Evolutionary conservation across 352 stramenopile species (phyloP).

Genomic region (Pythium apleroticum): DNA sequence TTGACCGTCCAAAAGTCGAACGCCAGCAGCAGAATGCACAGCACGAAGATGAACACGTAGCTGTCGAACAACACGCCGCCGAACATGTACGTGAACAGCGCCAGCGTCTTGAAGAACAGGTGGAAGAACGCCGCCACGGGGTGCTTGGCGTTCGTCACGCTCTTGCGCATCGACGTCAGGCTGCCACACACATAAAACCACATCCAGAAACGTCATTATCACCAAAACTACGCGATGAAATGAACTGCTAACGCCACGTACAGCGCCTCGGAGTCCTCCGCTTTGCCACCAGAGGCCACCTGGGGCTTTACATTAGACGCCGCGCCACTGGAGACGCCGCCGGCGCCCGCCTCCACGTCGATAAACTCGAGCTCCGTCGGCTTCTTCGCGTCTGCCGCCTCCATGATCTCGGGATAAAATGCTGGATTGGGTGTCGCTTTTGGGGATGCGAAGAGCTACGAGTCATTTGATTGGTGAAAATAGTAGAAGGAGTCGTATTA

Average conservation of each 20-base stretch:
- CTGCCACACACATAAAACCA: conserved; percentile 25
- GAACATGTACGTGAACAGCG: conserved; percentile 95
- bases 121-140: conserved; percentile 96
- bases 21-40: conserved; percentile 95
- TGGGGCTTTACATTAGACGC: conserved; percentile 22
- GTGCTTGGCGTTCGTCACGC: conserved; percentile 85
- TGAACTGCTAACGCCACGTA: conserved; percentile 31
- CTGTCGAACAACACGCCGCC: conserved; percentile 88
- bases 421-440: background rate
- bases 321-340: conserved; percentile 9
- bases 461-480: conserved; percentile 16
- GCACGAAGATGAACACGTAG: conserved; percentile 96
- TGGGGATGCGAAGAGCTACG: conserved; percentile 7
- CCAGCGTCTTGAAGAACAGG: conserved; percentile 94
- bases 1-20: conserved; percentile 99
- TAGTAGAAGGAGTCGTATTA: background rate
- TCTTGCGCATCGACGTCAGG: conserved; percentile 68
- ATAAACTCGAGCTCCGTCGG: conserved; percentile 80
- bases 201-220: background rate
- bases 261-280: conserved; percentile 57
- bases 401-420: conserved; percentile 1
- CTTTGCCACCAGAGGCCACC: conserved; percentile 22
- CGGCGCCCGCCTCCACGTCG: conserved; percentile 42
- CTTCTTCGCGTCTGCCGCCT: conserved; percentile 69
- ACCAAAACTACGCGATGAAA: background rate